Percentiles rank a stretch among this genome's conserved stretches.
Conservation (phyloP, 164 flowering plant genomes). For the Magnolia officinalis region DNA sequence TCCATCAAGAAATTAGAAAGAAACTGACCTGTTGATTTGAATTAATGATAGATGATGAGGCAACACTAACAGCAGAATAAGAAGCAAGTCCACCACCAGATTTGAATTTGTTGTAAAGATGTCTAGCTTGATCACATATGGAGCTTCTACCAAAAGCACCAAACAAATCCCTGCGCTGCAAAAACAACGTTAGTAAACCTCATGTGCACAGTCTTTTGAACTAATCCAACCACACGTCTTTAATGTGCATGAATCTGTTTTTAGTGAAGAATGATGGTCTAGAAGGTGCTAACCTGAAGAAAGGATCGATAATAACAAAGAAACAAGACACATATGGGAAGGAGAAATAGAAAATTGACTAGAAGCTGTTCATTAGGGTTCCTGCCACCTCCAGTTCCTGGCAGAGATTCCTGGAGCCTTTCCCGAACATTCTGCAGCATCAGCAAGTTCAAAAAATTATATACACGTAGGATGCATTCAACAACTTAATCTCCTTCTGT, state of each 20-base stretch:
- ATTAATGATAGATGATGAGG: conserved; percentile 41
- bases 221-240: not conserved
- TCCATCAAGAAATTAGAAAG: not conserved
- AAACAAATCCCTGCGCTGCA: conserved; percentile 41
- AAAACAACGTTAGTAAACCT: conserved; percentile 19
- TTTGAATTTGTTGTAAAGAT: conserved; percentile 57
- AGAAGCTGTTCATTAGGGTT: conserved; percentile 59
- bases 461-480: not conserved
- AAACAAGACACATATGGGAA: conserved; percentile 54
- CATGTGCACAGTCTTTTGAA: not conserved
- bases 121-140: conserved; percentile 52
- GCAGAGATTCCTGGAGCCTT: conserved; percentile 72
- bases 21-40: conserved; percentile 54
- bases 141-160: conserved; percentile 45
- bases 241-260: not conserved
- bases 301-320: conserved; percentile 57
- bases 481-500: not conserved
- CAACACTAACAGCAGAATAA: conserved; percentile 47
- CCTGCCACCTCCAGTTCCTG: conserved; percentile 92
- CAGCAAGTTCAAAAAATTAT: conserved; percentile 10
- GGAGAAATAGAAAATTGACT: conserved; percentile 60
- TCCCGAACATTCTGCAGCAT: conserved; percentile 71
- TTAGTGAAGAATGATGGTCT: not conserved
- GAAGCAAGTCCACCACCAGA: conserved; percentile 39
- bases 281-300: conserved; percentile 49